Evolutionary conservation across 2,329 filamentous ascomycete species (phyloP), one percentile per base, ranked within the genome.

Genomic region (Alternaria sp.): DNA sequence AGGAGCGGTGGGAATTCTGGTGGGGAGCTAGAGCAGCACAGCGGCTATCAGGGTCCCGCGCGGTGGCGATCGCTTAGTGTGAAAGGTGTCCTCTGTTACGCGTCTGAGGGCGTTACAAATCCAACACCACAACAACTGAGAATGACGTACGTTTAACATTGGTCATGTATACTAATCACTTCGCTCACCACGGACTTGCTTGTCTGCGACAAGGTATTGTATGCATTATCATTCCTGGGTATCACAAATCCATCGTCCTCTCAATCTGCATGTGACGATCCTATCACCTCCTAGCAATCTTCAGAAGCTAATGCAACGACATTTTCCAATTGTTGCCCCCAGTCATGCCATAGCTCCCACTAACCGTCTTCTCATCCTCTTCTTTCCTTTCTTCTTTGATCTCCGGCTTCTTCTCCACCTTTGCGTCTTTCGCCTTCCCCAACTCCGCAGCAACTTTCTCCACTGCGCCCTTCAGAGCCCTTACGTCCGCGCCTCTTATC

Each of bases 271-370:
- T 10, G 5, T 22, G 28, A 11, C 14, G 2, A 49, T 49, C 18
- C 14, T 0, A 49, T 49, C 18, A 25, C 12, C 20, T n/a, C 5
- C 20, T 16, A 50, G 9, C 3, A 43, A 38, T 11, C 20, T 3
- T 5, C 9, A 32, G 14, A 5, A 32, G 10, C 41, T 58, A 60
- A 46, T 68, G 59, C 59, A 75, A 57, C 38, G 67, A 70, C 72
- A 73, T 74, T 59, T 72, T 74, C 72, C 71, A 75, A 32, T 64
- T 66, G 50, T 64, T 70, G 2, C 69, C 67, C 8, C 67, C 65
- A 8, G 71, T 72, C 68, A 74, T 74, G n/a, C 74, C 72, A 70
- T 76, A 75, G 43, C 71, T 74, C 27, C 74, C 73, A 66, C 72
- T 75, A 49, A 74, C 69, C 1, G 72, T 72, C 64, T 72, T 73